phyloP scores from a whole-genome alignment of 495 filamentous ascomycete species.

The Immersiella caudata region DNA sequence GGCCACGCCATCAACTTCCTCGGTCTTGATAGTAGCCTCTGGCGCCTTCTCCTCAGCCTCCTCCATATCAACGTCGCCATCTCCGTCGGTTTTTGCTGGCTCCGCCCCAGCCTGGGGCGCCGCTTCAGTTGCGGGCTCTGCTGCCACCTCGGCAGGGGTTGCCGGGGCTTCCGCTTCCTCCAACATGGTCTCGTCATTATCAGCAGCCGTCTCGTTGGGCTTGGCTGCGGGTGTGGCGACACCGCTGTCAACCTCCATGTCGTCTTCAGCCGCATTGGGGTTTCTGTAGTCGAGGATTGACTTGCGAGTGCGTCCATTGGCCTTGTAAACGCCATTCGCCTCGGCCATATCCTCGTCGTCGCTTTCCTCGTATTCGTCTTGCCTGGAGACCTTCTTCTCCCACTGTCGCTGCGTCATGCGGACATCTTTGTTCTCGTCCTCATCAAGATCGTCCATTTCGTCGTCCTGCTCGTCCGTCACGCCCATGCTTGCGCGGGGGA shows the following conservation, averaged over 20 bases:
- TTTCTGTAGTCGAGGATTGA: slow-evolving; percentile 75
- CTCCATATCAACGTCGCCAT: slow-evolving; percentile 45
- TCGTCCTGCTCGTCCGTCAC: slow-evolving; percentile 82
- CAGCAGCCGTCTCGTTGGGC: slow-evolving; percentile 51
- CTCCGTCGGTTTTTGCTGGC: slow-evolving; percentile 30
- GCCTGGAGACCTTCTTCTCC: slow-evolving; percentile 73
- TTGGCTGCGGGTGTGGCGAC: slow-evolving; percentile 52
- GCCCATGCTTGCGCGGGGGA: slow-evolving; percentile 76
- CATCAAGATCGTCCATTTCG: slow-evolving; percentile 84
- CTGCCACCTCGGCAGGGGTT: slow-evolving; percentile 14
- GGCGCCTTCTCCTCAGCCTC: slow-evolving; percentile 28
- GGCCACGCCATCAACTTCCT: slow-evolving; percentile 32
- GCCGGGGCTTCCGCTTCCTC: slow-evolving; percentile 55
- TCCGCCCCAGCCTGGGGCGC: slow-evolving; percentile 9
- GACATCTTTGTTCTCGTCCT: slow-evolving; percentile 85
- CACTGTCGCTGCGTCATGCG: slow-evolving; percentile 81
- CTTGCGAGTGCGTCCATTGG: slow-evolving; percentile 57
- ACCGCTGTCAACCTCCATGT: slow-evolving; percentile 63
- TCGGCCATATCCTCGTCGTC: slow-evolving; percentile 86
- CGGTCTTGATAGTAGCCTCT: slow-evolving; percentile 37
- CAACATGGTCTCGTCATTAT: slow-evolving; percentile 63
- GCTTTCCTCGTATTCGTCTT: slow-evolving; percentile 79
- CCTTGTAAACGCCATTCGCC: slow-evolving; percentile 71
- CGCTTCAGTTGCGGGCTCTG: slow-evolving; percentile 6
- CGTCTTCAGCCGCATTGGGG: slow-evolving; percentile 63